Evolutionary conservation across 2,329 filamentous ascomycete species (phyloP).

Genomic region (Penicillium sp.): DNA sequence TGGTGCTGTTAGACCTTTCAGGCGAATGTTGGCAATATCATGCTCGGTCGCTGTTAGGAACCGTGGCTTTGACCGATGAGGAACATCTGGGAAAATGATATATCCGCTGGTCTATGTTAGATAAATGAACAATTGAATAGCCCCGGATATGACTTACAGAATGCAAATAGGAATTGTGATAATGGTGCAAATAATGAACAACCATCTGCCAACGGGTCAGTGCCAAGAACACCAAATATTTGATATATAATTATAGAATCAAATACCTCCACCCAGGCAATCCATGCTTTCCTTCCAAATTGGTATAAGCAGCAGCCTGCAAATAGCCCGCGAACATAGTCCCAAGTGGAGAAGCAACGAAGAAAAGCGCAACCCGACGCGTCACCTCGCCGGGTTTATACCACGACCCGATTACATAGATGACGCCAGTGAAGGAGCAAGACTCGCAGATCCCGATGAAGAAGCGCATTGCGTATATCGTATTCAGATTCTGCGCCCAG

Average conservation of each 20-base stretch:
- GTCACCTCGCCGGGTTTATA: constrained; percentile 18
- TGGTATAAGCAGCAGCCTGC: constrained; percentile 20
- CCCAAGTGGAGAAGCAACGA: constrained; percentile 16
- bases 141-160: constrained; percentile 5
- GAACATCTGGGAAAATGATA: constrained; percentile 35
- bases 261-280: constrained; percentile 9
- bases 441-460: constrained; percentile 10
- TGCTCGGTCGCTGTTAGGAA: constrained; percentile 14
- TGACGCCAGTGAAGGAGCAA: constrained; percentile 36
- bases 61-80: constrained; percentile 25
- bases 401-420: constrained; percentile 18
- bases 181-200: constrained; percentile 35
- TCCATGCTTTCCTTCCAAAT: constrained; percentile 15
- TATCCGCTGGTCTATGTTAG: constrained; percentile 7
- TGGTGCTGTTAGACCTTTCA: constrained; percentile 29
- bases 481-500: constrained; percentile 14
- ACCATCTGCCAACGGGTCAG: constrained; percentile 22
- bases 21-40: constrained; percentile 18
- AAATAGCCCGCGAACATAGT: constrained; percentile 22
- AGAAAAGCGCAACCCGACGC: constrained; percentile 19
- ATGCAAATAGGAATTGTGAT: constrained; percentile 19
- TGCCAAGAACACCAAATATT: background rate
- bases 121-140: background rate
- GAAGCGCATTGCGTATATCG: constrained; percentile 2
- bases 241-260: background rate